phyloP scores from a whole-genome alignment of 805 yeast genomes.

The Jamesozyma gamospora region DNA sequence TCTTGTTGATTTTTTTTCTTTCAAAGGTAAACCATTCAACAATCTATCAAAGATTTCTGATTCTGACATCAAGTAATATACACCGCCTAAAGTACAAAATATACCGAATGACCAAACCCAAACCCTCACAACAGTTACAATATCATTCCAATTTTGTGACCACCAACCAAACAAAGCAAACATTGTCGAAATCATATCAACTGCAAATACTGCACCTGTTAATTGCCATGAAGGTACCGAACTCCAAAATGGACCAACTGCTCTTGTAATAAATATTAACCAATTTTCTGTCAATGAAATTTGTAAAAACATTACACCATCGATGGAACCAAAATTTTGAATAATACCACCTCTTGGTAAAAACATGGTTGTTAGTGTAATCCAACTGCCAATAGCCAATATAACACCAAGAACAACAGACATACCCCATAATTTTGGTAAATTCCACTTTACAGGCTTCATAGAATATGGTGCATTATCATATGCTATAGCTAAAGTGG shows the following conservation, averaged over 20 bases:
- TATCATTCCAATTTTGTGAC: conserved; percentile 95
- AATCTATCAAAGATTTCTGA: conserved; percentile 71
- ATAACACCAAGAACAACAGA: conserved; percentile 76
- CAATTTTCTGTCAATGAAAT: conserved; percentile 93
- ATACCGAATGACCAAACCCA: conserved; percentile 96
- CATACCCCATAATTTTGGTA: conserved; percentile 96
- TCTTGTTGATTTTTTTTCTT: conserved; percentile 49
- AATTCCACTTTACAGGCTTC: conserved; percentile 91
- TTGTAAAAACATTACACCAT: conserved; percentile 88
- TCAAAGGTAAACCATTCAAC: conserved; percentile 69
- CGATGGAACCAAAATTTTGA: conserved; percentile 90
- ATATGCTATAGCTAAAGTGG: conserved; percentile 93
- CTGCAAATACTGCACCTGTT: conserved; percentile 83
- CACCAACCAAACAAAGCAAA: conserved; percentile 94
- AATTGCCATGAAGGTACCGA: conserved; percentile 94
- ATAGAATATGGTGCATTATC: conserved; percentile 94
- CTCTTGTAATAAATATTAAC: conserved; percentile 94
- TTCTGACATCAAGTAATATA: conserved; percentile 83
- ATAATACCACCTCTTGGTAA: conserved; percentile 84
- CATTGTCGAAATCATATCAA: conserved; percentile 85
- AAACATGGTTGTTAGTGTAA: conserved; percentile 89
- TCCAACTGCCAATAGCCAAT: conserved; percentile 89
- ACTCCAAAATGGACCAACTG: conserved; percentile 97
- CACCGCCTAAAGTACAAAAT: conserved; percentile 94
- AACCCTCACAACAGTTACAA: conserved; percentile 86